Evolutionary conservation across 495 filamentous ascomycete species (phyloP), one percentile per base, ranked within the genome.

Genomic region (Podospora pseudoanserina): DNA sequence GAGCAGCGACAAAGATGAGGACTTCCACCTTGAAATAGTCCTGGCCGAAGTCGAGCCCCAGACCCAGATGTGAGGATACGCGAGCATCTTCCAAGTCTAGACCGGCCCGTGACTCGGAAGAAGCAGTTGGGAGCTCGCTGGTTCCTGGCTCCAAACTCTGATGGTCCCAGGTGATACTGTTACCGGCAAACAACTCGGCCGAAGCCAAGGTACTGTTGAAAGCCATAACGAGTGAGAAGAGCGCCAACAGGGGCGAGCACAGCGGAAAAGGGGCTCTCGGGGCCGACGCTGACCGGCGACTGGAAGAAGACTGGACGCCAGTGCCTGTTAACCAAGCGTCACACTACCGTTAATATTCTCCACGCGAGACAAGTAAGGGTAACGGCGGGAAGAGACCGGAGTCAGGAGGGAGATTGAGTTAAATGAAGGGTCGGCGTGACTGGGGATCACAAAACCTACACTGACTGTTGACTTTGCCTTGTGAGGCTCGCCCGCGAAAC

Each of bases 61-160:
- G 30, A 32, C 61, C 61, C 13, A 49, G n/a, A 28, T 18, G 32
- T 15, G 27, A 9, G 60, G 18, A 30, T 16, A 34, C 61, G 27
- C 34, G 11, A 15, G 32, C 19, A 3, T 63, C 28, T 63, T 11
- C 15, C 3, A 39, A 32, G 13, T 19, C 61, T 34, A 63, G 61
- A 11, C 61, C n/a, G 30, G 34, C 61, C 16, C 60, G 60, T 62
- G 61, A 63, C 61, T 63, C 61, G 32, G 61, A 63, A 63, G 61
- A 39, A n/a, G 18, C 32, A 19, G 32, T 32, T 19, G 61, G 61
- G 5, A 23, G 30, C 30, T 32, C 3, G 61, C 19, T 20, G 27
- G n/a, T 34, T 39, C 19, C 11, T 39, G n/a, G 18, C 59, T 28
- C 20, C 61, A 28, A 49, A 32, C 15, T 23, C 61, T 63, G 19